These are phyloP conservation scores for Phytopythium cucurbitacearum DNA, from an alignment of 352 stramenopile species.

Conservation along the genomic window DNA sequence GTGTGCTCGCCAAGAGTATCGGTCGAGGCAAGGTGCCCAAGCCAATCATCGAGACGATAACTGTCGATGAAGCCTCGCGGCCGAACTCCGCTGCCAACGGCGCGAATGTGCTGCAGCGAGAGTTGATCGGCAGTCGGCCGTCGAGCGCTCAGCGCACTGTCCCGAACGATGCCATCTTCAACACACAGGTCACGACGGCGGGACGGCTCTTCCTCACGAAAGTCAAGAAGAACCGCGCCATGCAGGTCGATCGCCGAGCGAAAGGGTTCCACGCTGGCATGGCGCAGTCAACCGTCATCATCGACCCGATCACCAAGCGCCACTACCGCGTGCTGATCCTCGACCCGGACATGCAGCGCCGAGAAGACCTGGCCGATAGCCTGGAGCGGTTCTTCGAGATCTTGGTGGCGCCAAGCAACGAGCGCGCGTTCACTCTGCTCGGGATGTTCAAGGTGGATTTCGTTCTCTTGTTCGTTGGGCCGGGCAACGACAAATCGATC, in stretches of 20 bases:
- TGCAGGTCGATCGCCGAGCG: conserved; percentile 64
- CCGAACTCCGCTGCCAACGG: no score
- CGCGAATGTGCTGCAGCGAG: no score
- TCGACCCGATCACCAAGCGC: conserved; percentile 45
- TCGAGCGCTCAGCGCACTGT: background rate
- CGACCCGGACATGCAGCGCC: conserved; percentile 54
- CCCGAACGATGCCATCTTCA: conserved; percentile 75
- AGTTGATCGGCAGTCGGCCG: no score
- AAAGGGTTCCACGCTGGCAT: conserved; percentile 56
- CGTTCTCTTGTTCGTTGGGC: conserved; percentile 39
- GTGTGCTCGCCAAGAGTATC: no score
- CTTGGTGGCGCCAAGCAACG: conserved; percentile 56
- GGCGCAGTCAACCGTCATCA: conserved; percentile 35
- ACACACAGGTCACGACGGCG: conserved; percentile 71
- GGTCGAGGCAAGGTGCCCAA: no score
- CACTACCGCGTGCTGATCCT: conserved; percentile 70
- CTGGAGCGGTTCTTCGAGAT: conserved; percentile 68
- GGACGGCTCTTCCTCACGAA: conserved; percentile 63
- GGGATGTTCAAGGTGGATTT: conserved; percentile 66
- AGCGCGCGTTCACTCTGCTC: conserved; percentile 53
- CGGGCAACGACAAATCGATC: conserved; percentile 55
- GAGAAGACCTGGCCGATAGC: conserved; percentile 56
- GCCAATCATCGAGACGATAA: no score
- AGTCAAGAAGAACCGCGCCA: conserved; percentile 72
- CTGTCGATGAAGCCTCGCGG: no score